Evolutionary conservation across 805 yeast species (phyloP).

Genomic region (Yarrowia phangngaensis): DNA sequence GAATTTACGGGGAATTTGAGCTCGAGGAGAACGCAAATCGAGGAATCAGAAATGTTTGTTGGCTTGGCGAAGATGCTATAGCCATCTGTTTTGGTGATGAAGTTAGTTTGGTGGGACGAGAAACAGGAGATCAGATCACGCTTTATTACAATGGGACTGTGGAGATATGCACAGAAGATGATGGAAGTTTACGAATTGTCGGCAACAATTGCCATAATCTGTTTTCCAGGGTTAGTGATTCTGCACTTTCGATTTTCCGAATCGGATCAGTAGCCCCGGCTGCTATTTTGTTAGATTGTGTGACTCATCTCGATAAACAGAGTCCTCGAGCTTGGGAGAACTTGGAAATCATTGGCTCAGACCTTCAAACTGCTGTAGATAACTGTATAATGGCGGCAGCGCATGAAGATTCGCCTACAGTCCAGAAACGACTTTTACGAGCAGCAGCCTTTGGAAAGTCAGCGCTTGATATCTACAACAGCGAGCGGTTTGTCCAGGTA

Average conservation of each 20-base stretch:
- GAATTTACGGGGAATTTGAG: constrained; percentile 13
- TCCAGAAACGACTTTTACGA: constrained; percentile 75
- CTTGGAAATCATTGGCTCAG: constrained; percentile 52
- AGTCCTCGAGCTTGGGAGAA: constrained; percentile 82
- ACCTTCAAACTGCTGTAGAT: constrained; percentile 57
- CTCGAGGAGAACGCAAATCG: constrained; percentile 7
- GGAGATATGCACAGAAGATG: constrained; percentile 51
- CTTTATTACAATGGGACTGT: constrained; percentile 39
- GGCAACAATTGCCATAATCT: constrained; percentile 57
- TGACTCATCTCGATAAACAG: constrained; percentile 58
- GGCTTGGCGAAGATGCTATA: constrained; percentile 88
- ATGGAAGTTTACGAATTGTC: constrained; percentile 64
- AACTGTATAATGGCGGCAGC: constrained; percentile 70
- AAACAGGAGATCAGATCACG: constrained; percentile 44
- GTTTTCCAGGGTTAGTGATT: constrained; percentile 56
- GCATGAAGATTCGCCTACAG: constrained; percentile 67
- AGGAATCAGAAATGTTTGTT: constrained; percentile 38
- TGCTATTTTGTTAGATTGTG: constrained; percentile 76
- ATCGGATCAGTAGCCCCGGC: constrained; percentile 83
- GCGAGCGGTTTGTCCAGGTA: constrained; percentile 59
- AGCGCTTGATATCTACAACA: constrained; percentile 49
- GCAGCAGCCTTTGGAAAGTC: constrained; percentile 89
- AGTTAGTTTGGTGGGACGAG: constrained; percentile 67
- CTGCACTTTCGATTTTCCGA: constrained; percentile 60
- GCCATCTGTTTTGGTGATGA: constrained; percentile 58